Percentiles rank a stretch among this genome's conserved stretches.
phyloP scores from a whole-genome alignment of 2,329 filamentous ascomycete species.

The Cryoendolithus antarcticus region DNA sequence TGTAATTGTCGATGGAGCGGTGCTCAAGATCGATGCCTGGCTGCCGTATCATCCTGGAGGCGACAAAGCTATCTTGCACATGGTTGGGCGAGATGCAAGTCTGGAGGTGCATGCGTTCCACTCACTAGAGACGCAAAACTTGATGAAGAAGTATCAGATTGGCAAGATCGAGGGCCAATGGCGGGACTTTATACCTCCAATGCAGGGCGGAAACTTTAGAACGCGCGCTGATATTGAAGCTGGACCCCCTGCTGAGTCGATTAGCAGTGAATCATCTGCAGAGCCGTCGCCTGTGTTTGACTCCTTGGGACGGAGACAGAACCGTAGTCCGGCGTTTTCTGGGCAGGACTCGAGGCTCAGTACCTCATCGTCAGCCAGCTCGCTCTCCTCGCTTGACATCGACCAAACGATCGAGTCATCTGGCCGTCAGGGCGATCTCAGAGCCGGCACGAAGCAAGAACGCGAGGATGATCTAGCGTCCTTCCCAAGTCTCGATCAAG shows the following conservation, averaged over 20 bases:
- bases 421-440: slow-evolving; percentile 48
- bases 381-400: slow-evolving; percentile 41
- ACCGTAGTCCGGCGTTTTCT: too few species aligned
- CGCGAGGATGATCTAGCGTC: slow-evolving; percentile 63
- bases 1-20: slow-evolving; percentile 67
- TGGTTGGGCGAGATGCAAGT: slow-evolving; percentile 61
- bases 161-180: slow-evolving; percentile 70
- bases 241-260: slow-evolving; percentile 2
- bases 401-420: slow-evolving; percentile 17
- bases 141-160: slow-evolving; percentile 74
- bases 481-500: slow-evolving; percentile 65
- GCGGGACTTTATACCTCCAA: slow-evolving; percentile 80
- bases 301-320: slow-evolving; percentile 13
- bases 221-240: slow-evolving; percentile 29
- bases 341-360: slow-evolving; percentile 10
- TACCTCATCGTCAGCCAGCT: slow-evolving; percentile 44
- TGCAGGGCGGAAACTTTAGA: slow-evolving; percentile 75
- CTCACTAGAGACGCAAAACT: slow-evolving; percentile 59
- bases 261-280: slow-evolving; percentile 35
- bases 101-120: slow-evolving; percentile 95
- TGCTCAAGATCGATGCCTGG: slow-evolving; percentile 83
- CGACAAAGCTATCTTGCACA: slow-evolving; percentile 79
- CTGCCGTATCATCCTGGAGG: slow-evolving; percentile 83
- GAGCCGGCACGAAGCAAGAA: slow-evolving; percentile 52
- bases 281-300: slow-evolving; percentile 49